Conservation (phyloP, 257 asterid genomes). For the Solanum appendiculatum region DNA sequence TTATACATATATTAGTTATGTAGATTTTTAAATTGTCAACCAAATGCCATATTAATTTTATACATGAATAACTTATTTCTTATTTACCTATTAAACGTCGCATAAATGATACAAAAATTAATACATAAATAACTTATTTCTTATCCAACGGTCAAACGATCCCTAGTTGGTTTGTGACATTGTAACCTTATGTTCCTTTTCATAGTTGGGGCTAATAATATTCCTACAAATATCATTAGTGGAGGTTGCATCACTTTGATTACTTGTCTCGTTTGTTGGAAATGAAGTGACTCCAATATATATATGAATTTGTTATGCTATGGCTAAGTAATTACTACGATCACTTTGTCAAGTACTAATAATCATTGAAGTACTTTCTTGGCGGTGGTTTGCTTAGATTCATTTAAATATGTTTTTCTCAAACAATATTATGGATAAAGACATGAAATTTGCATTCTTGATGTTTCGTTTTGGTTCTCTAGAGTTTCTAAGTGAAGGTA, state of each 20-base stretch:
- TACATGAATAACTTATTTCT: too few relatives aligned
- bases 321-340: background rate
- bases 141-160: accelerated
- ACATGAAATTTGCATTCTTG: background rate
- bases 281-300: background rate
- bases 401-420: background rate
- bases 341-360: background rate
- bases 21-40: too few relatives aligned
- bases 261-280: background rate
- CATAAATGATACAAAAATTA: too few relatives aligned
- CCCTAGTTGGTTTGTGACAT: too few relatives aligned
- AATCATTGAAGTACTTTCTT: background rate
- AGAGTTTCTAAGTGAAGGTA: background rate
- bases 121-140: too few relatives aligned
- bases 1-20: too few relatives aligned
- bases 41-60: too few relatives aligned
- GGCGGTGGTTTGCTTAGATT: background rate
- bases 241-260: background rate
- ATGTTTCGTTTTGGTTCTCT: background rate
- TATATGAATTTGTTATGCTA: background rate
- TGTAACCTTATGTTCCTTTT: background rate
- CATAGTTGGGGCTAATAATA: background rate
- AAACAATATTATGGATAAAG: background rate
- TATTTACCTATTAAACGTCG: background rate
- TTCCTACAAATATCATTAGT: background rate